Evolutionary conservation across 2,329 filamentous ascomycete genomes (phyloP).

Genomic region (Periglandula ipomoeae): DNA sequence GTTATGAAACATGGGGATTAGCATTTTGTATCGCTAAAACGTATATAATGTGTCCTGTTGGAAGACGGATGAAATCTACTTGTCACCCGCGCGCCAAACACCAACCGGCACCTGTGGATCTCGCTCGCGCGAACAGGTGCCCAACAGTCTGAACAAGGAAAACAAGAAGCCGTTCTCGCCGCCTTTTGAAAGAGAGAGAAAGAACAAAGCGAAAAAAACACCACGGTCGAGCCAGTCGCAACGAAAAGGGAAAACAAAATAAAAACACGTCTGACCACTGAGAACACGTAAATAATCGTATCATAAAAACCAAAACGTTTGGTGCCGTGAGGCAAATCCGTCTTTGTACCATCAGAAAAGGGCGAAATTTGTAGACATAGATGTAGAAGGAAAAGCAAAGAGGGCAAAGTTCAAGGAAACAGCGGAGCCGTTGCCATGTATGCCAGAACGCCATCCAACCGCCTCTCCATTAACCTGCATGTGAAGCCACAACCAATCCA

Average conservation of each 20-base stretch:
- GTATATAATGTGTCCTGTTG: conserved; percentile 1
- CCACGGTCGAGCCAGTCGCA: conserved; percentile 9
- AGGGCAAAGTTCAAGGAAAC: conserved; percentile 12
- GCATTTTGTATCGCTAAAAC: conserved; percentile 4
- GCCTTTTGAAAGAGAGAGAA: not conserved
- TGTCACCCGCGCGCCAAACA: conserved; percentile 5
- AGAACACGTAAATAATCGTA: not conserved
- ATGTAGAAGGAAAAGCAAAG: conserved; percentile 8
- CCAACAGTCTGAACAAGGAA: conserved; percentile 3
- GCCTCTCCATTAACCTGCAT: not conserved
- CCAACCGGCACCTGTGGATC: conserved; percentile 1
- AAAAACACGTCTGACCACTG: conserved; percentile 9
- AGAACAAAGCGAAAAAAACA: not conserved
- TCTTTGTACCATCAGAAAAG: conserved; percentile 21
- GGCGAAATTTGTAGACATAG: conserved; percentile 6
- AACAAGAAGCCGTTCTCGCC: conserved; percentile 1
- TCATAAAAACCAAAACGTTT: conserved; percentile 18
- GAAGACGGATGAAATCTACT: conserved; percentile 1
- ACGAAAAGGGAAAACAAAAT: conserved; percentile 11
- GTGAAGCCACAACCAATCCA: not conserved
- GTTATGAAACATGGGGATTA: conserved; percentile 1
- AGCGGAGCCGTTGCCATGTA: conserved; percentile 6
- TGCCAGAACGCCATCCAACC: conserved; percentile 1
- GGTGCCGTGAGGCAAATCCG: conserved; percentile 30
- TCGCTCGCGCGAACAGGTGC: conserved; percentile 6